phyloP scores from a whole-genome alignment of 2,329 filamentous ascomycete genomes.

The Trichoderma pleuroti region DNA sequence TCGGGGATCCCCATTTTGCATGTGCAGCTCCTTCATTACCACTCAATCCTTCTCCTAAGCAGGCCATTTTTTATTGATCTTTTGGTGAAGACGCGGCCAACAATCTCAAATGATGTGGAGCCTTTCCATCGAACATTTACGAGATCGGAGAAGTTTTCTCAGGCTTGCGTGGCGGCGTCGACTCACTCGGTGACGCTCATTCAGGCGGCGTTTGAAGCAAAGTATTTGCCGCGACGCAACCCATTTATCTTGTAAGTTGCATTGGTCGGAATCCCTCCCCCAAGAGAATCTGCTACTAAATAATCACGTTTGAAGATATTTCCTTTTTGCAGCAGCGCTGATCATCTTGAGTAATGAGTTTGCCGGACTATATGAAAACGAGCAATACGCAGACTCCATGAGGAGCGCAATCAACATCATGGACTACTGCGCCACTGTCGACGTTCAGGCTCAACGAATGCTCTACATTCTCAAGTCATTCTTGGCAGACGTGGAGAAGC shows the following conservation, averaged over 20 bases:
- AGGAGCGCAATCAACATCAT: slow-evolving; percentile 46
- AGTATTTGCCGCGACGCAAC: slow-evolving; percentile 49
- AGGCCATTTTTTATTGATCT: slow-evolving; percentile 62
- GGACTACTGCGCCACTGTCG: slow-evolving; percentile 45
- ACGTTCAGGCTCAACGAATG: slow-evolving; percentile 49
- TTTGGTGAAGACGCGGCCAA: slow-evolving; percentile 40
- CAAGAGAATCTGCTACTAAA: background rate
- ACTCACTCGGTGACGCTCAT: slow-evolving; percentile 49
- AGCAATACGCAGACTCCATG: slow-evolving; percentile 39
- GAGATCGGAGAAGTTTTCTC: slow-evolving; percentile 45
- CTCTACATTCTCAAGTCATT: slow-evolving; percentile 50
- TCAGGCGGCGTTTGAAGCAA: slow-evolving; percentile 41
- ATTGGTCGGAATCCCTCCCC: background rate
- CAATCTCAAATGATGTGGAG: background rate
- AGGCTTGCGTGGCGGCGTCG: slow-evolving; percentile 49
- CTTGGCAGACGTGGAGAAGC: slow-evolving; percentile 24
- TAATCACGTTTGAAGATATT: slow-evolving; percentile 39
- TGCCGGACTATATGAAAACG: slow-evolving; percentile 45
- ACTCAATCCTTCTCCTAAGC: slow-evolving; percentile 60
- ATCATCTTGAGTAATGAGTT: slow-evolving; percentile 57
- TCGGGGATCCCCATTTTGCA: slow-evolving; percentile 60
- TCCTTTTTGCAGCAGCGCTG: slow-evolving; percentile 53
- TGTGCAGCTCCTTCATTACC: slow-evolving; percentile 58
- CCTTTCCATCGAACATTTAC: slow-evolving; percentile 19
- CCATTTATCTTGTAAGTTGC: slow-evolving; percentile 54